Conservation (phyloP, 2,329 filamentous ascomycete species). For the Helotiales sp. region DNA sequence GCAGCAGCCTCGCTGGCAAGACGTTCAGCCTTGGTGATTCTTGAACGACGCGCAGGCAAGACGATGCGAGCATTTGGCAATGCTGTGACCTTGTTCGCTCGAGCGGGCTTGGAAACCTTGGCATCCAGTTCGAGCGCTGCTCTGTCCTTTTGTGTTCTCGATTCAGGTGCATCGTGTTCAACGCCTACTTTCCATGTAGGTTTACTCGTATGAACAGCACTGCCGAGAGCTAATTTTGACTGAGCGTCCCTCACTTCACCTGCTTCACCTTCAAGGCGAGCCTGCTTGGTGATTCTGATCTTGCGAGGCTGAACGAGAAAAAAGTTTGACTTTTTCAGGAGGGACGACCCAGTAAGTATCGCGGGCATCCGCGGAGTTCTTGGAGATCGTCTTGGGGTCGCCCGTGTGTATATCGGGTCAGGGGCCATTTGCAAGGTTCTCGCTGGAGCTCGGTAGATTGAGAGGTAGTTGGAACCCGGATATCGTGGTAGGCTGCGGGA, state of each 20-base stretch:
- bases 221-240: neutral
- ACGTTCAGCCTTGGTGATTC: neutral
- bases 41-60: neutral
- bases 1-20: neutral
- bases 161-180: neutral
- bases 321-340: neutral
- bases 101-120: neutral
- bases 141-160: neutral
- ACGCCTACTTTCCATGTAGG: neutral
- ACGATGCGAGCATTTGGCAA: neutral
- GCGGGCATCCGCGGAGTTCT: neutral
- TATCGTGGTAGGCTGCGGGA: no score
- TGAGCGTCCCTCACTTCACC: neutral
- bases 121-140: neutral
- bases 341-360: neutral
- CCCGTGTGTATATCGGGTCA: neutral
- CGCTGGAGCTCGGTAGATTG: no score
- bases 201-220: neutral
- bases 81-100: neutral
- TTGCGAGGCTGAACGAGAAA: neutral
- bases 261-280: neutral
- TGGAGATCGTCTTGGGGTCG: conserved; percentile 1
- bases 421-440: neutral
- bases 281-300: neutral
- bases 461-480: no score